These are phyloP conservation scores for Colletotrichum sp. DNA, from an alignment of 2,329 filamentous ascomycete genomes.

Conservation along the genomic window DNA sequence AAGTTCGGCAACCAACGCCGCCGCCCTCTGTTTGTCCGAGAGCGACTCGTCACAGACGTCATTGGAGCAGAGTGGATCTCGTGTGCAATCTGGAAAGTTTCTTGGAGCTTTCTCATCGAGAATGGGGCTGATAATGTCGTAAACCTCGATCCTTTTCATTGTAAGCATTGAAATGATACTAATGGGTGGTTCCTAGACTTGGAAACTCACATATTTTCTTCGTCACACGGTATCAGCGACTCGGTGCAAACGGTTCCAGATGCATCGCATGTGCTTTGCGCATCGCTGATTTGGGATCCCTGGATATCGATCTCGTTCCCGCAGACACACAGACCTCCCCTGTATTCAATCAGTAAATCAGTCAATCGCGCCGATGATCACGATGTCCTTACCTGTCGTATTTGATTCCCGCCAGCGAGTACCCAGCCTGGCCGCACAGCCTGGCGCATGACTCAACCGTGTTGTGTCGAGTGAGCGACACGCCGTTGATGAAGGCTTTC, in stretches of 20 bases:
- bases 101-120: not conserved
- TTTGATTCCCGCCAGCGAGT: not conserved
- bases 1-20: conserved; percentile 54
- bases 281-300: not conserved
- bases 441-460: not conserved
- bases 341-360: not conserved
- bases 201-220: not conserved
- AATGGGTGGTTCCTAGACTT: not conserved
- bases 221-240: not conserved
- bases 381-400: not conserved
- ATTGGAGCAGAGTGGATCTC: conserved; percentile 30
- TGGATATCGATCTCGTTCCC: not conserved
- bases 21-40: conserved; percentile 42
- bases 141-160: not conserved
- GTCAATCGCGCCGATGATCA: accelerated
- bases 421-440: not conserved
- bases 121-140: not conserved
- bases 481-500: not conserved
- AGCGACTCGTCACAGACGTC: conserved; percentile 53
- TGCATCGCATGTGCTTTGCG: not conserved
- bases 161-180: not conserved
- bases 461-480: not conserved
- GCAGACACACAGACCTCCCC: not conserved
- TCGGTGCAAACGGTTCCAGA: not conserved
- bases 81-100: conserved; percentile 28